These are phyloP conservation scores for Actinomortierella wolfii DNA, from an alignment of 371 early-diverging fungal genomes.

Conservation along the genomic window DNA sequence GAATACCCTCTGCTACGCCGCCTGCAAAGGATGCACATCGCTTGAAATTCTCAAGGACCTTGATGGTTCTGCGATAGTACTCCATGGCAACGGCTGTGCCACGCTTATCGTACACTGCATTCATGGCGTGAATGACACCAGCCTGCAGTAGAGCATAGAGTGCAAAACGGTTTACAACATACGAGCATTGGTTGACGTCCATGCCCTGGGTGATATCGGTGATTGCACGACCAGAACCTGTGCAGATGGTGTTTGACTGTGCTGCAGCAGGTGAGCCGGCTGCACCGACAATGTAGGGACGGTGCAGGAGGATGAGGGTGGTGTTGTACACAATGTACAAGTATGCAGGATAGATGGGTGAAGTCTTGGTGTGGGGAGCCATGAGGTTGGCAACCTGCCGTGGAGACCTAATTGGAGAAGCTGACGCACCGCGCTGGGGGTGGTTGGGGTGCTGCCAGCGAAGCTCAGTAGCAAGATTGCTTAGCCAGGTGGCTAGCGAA, in stretches of 20 bases:
- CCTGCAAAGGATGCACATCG: slow-evolving; percentile 24
- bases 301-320: slow-evolving; percentile 78
- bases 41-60: slow-evolving; percentile 24
- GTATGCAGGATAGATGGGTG: slow-evolving; percentile 30
- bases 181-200: slow-evolving; percentile 34
- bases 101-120: slow-evolving; percentile 43
- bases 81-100: slow-evolving; percentile 43
- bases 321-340: slow-evolving; percentile 84
- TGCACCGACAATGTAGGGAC: slow-evolving; percentile 62
- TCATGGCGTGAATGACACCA: slow-evolving; percentile 46
- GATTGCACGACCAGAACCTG: slow-evolving; percentile 43
- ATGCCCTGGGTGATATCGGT: slow-evolving; percentile 42
- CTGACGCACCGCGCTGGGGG: not conserved
- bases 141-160: slow-evolving; percentile 46
- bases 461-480: slow-evolving; percentile 39
- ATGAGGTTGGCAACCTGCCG: not conserved
- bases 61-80: slow-evolving; percentile 36
- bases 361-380: not conserved
- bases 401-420: not conserved
- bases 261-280: slow-evolving; percentile 46
- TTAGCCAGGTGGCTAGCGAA: slow-evolving; percentile 49
- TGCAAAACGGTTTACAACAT: slow-evolving; percentile 45
- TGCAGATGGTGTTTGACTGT: slow-evolving; percentile 45
- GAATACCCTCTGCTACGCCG: slow-evolving; percentile 42
- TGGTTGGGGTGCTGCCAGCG: slow-evolving; percentile 37